Conservation (phyloP, 805 yeast genomes). For the Blastobotrys parvus region DNA sequence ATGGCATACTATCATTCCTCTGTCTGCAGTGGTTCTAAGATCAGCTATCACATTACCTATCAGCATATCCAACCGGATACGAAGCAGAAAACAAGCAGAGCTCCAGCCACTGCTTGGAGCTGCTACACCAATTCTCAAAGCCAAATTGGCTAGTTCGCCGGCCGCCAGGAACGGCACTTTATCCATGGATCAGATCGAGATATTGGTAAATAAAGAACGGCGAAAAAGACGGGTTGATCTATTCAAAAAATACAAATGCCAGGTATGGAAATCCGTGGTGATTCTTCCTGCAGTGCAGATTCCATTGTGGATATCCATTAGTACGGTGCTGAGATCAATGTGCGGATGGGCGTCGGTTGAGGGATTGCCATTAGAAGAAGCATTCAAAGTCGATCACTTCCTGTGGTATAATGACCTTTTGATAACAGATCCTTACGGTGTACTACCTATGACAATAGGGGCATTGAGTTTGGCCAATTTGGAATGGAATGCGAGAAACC, state of each 20-base stretch:
- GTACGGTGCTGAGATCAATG: constrained; percentile 63
- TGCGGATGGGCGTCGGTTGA: constrained; percentile 43
- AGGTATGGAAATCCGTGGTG: constrained; percentile 69
- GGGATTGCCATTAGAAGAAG: constrained; percentile 26
- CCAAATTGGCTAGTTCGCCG: constrained; percentile 37
- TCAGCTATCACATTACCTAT: constrained; percentile 66
- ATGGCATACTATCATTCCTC: constrained; percentile 78
- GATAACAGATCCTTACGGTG: constrained; percentile 48
- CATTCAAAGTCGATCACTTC: constrained; percentile 42
- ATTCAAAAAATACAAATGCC: constrained; percentile 60
- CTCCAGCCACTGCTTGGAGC: constrained; percentile 66
- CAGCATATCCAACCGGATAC: constrained; percentile 60
- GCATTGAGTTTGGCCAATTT: constrained; percentile 63
- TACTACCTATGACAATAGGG: constrained; percentile 68
- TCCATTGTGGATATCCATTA: constrained; percentile 79
- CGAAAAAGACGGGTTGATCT: constrained; percentile 63
- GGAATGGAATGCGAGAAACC: constrained; percentile 70
- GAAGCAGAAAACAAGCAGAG: constrained; percentile 62
- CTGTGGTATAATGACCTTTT: constrained; percentile 57
- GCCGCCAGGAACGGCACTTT: constrained; percentile 30
- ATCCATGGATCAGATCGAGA: constrained; percentile 68
- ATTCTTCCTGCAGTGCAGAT: constrained; percentile 69
- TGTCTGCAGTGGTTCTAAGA: constrained; percentile 59
- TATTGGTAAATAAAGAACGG: constrained; percentile 69
- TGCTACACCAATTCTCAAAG: constrained; percentile 63